Evolutionary conservation across 2,329 filamentous ascomycete genomes (phyloP).

Genomic region (Colletotrichum graminicola): DNA sequence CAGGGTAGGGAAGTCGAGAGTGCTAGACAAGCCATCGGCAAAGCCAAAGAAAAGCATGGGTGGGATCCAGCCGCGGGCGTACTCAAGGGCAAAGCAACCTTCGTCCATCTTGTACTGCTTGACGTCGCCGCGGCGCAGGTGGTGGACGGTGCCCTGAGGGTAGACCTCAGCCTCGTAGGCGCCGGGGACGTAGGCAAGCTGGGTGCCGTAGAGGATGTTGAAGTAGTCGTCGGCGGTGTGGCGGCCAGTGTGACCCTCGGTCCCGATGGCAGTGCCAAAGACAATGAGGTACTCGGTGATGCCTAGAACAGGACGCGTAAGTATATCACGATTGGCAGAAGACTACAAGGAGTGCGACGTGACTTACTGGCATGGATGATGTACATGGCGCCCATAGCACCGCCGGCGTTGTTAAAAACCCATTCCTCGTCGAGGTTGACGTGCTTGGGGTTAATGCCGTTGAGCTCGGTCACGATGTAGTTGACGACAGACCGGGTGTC

Average conservation of each 20-base stretch:
- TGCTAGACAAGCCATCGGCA: conserved; percentile 83
- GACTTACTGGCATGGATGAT: conserved; percentile 85
- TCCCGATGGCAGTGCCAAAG: conserved; percentile 86
- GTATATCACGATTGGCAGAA: neutral
- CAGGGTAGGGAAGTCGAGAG: conserved; percentile 86
- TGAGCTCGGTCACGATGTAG: conserved; percentile 78
- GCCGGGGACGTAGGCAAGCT: conserved; percentile 80
- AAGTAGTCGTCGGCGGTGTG: conserved; percentile 97
- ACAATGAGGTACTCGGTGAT: conserved; percentile 92
- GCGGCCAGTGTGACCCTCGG: conserved; percentile 88
- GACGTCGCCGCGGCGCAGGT: conserved; percentile 76
- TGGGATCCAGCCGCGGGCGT: conserved; percentile 90
- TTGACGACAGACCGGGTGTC: conserved; percentile 77
- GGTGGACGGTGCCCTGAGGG: conserved; percentile 76
- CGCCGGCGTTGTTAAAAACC: conserved; percentile 93
- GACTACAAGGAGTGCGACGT: neutral
- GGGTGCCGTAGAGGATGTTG: conserved; percentile 84
- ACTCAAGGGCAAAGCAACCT: conserved; percentile 84
- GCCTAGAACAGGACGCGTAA: conserved; percentile 54
- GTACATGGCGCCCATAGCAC: conserved; percentile 93
- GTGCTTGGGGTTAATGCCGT: conserved; percentile 63
- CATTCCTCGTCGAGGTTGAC: conserved; percentile 83
- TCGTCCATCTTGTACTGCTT: conserved; percentile 89
- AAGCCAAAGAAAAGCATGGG: conserved; percentile 93
- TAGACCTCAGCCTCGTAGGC: conserved; percentile 78